Evolutionary conservation across 2,329 filamentous ascomycete species (phyloP).

Genomic region (Trematosphaeria pertusa): DNA sequence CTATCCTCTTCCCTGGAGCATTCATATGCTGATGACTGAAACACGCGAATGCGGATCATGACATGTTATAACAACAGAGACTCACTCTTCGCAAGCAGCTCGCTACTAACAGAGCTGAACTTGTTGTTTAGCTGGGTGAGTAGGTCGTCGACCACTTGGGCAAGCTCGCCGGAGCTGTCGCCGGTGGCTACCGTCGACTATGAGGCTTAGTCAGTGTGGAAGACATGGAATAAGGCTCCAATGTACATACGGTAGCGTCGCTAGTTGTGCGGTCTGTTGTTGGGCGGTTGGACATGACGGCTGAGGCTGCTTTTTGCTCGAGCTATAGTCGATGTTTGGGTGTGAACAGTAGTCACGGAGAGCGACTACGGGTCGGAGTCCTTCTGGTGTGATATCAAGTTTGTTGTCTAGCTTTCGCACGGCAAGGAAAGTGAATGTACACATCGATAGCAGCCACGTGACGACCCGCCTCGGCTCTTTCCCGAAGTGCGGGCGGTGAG

Average conservation of each 20-base stretch:
- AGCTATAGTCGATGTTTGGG: no score
- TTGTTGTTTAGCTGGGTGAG: constrained; percentile 84
- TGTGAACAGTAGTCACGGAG: no score
- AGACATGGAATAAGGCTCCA: no score
- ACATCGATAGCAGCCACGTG: constrained; percentile 26
- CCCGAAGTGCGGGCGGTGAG: constrained; percentile 38
- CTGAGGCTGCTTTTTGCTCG: no score
- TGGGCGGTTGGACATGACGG: constrained; percentile 30
- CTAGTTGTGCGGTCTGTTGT: constrained; percentile 29
- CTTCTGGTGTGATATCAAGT: no score
- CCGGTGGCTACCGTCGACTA: constrained; percentile 24
- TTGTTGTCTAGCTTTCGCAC: no score
- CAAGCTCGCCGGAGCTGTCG: constrained; percentile 65
- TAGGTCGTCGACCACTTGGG: constrained; percentile 83
- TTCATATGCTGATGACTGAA: no score
- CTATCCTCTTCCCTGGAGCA: no score
- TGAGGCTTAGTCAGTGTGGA: constrained; percentile 8
- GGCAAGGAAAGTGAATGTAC: constrained; percentile 26
- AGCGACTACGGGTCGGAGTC: no score
- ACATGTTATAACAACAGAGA: constrained; percentile 21
- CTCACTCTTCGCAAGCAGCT: constrained; percentile 88
- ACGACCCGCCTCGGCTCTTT: constrained; percentile 31
- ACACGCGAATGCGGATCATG: no score
- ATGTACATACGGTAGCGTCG: constrained; percentile 29
- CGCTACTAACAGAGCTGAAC: constrained; percentile 82